Base-by-base conservation (phyloP, 805 yeast species). In the Metschnikowia peoriensis region DNA sequence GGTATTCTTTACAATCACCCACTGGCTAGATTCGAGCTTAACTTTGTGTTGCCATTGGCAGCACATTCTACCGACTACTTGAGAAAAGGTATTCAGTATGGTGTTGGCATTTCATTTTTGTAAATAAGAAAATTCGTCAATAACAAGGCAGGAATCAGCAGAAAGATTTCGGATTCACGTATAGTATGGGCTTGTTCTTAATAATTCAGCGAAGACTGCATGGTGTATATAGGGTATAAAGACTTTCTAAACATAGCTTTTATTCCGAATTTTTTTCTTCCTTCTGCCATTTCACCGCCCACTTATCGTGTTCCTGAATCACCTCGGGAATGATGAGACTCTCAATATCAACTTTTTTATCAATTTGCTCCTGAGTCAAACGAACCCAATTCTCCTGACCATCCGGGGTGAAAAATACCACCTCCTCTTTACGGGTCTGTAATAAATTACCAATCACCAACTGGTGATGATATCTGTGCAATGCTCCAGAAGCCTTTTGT, bases 381-480 rank as follows among this genome's bases (percentile, higher is more conserved):
- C 66, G 75, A 48, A 82, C 67, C 91, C 91, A 85, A 10, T 63
- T 54, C 29, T 65, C 65, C 2, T 68, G 67, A 7, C 65, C 67
- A 4, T 76, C 77, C 1, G 76, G 76, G 2, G 81, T 79, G 4
- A 94, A 97, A 66, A 94, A 89, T 1, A 89, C 91, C 39, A 94
- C 97, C 65, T 91, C 92, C 51, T 75, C 74, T 68, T 91, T 93
- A 64, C 99, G 82, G 0, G 96, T 86, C 65, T 92, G 97, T 56
- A 94, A 73, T 58, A 94, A 71, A 64, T 94, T 94, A 3, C 99
- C 99, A 66, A 94, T 91, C 11, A 94, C 99, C 49, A 94, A 72
- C 68, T 93, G 97, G 69, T 94, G 99, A 55, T 84, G 87, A 68
- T 94, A 94, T 53, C 97, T 78, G 28, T 82, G 82, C 53, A 94